These are phyloP conservation scores for Hygrophila difformis DNA, from an alignment of 257 asterid genomes.

Conservation along the genomic window DNA sequence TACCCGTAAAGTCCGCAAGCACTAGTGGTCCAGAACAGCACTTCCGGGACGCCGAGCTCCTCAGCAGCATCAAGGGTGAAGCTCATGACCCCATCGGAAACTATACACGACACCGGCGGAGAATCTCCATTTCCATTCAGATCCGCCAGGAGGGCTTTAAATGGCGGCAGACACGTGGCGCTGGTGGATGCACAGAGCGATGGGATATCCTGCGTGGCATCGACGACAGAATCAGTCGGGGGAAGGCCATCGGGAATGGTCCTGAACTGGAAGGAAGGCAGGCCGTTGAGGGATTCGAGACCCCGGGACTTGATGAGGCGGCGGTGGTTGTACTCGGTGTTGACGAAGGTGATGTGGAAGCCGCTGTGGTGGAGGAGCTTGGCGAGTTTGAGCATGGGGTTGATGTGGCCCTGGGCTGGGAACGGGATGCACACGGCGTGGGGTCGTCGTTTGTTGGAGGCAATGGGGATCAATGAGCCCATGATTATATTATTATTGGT, in stretches of 20 bases:
- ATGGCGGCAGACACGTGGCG: constrained; percentile 22
- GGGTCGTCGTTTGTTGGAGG: not conserved
- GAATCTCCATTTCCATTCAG: constrained; percentile 10
- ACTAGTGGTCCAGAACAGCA: constrained; percentile 36
- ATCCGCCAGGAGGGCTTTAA: constrained; percentile 26
- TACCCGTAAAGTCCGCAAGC: constrained; percentile 34
- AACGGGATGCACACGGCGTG: constrained; percentile 46
- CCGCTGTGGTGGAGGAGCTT: constrained; percentile 34
- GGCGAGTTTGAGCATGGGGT: constrained; percentile 46
- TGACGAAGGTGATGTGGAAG: constrained; percentile 46
- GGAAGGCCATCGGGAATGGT: constrained; percentile 59
- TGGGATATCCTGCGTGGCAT: constrained; percentile 38
- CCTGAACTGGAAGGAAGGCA: constrained; percentile 28
- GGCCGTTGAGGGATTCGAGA: constrained; percentile 18
- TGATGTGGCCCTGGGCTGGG: constrained; percentile 56
- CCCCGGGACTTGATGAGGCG: constrained; percentile 38
- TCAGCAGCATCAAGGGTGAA: constrained; percentile 41
- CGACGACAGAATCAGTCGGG: constrained; percentile 17
- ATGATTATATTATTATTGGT: too few relatives aligned
- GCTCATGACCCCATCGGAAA: constrained; percentile 44
- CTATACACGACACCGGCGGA: constrained; percentile 48
- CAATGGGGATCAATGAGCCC: too few relatives aligned
- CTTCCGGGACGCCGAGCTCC: constrained; percentile 43
- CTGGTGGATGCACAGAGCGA: constrained; percentile 22
- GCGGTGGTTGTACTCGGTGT: constrained; percentile 39